These are phyloP conservation scores for Peterozyma toletana DNA, from an alignment of 805 yeast species.

Conservation along the genomic window DNA sequence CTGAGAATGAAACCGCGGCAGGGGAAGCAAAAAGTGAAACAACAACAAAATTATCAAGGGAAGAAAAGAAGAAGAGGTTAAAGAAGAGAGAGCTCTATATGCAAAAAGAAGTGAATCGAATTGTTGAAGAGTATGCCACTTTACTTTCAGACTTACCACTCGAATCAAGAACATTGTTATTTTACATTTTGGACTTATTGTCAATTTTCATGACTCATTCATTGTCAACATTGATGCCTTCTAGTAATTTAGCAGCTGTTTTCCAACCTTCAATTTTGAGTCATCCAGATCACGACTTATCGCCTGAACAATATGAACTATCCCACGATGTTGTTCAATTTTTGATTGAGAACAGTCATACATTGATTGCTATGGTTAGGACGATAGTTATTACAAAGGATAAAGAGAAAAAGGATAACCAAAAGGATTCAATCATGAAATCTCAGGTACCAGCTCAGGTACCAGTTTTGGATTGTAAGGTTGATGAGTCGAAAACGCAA, in stretches of 20 bases:
- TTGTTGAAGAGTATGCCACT: conserved; percentile 63
- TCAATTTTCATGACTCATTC: conserved; percentile 80
- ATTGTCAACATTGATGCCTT: conserved; percentile 80
- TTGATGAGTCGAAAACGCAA: not conserved
- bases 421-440: not conserved
- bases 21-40: not conserved
- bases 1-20: not conserved
- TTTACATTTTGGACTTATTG: conserved; percentile 80
- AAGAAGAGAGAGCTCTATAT: conserved; percentile 32
- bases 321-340: conserved; percentile 85
- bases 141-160: conserved; percentile 67
- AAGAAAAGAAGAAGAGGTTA: conserved; percentile 10
- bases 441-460: not conserved
- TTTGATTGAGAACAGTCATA: conserved; percentile 77
- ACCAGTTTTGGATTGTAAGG: not conserved
- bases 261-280: conserved; percentile 95
- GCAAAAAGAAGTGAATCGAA: conserved; percentile 59
- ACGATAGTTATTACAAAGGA: conserved; percentile 3
- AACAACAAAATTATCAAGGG: not conserved
- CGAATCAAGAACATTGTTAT: conserved; percentile 73
- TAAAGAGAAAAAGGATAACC: conserved; percentile 1
- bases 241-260: conserved; percentile 88
- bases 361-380: conserved; percentile 49
- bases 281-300: conserved; percentile 88
- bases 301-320: conserved; percentile 84